Conservation (phyloP, 2,329 filamentous ascomycete species). For the Periconia sp. region DNA sequence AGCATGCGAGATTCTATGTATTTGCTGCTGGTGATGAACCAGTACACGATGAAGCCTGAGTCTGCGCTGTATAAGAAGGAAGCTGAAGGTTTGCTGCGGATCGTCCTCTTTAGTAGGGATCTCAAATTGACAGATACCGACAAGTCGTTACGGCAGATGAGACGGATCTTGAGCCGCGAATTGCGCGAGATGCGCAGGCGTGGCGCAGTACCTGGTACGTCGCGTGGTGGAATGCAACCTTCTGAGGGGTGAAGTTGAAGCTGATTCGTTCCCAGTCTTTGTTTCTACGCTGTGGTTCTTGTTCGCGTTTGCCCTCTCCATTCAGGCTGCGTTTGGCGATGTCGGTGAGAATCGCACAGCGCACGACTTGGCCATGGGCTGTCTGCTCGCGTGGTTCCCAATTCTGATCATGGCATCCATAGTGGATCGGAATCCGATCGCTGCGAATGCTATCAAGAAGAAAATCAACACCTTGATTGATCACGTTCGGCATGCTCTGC, state of each 20-base stretch:
- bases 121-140: slow-evolving; percentile 30
- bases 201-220: slow-evolving; percentile 40
- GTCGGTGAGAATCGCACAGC: slow-evolving; percentile 46
- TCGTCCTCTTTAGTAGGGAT: slow-evolving; percentile 46
- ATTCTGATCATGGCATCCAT: slow-evolving; percentile 49
- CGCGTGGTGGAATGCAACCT: not conserved
- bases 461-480: slow-evolving; percentile 46
- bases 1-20: slow-evolving; percentile 49
- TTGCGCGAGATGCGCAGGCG: slow-evolving; percentile 45
- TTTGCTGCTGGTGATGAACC: slow-evolving; percentile 49
- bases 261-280: slow-evolving; percentile 29
- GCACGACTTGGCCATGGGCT: slow-evolving; percentile 49
- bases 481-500: slow-evolving; percentile 36
- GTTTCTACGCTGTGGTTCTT: slow-evolving; percentile 49
- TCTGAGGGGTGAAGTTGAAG: not conserved
- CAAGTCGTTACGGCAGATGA: slow-evolving; percentile 34
- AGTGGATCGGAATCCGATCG: slow-evolving; percentile 50
- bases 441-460: slow-evolving; percentile 42
- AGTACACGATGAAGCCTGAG: slow-evolving; percentile 44
- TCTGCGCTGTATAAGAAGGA: slow-evolving; percentile 24
- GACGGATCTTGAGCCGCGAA: slow-evolving; percentile 42
- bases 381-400: slow-evolving; percentile 50
- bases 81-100: slow-evolving; percentile 44
- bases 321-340: slow-evolving; percentile 39
- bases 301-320: slow-evolving; percentile 40